A percentile compares a stretch with the other conserved stretches of the same genome.
Evolutionary conservation across 2,329 filamentous ascomycete species (phyloP).

Genomic region (Colletotrichum sp.): DNA sequence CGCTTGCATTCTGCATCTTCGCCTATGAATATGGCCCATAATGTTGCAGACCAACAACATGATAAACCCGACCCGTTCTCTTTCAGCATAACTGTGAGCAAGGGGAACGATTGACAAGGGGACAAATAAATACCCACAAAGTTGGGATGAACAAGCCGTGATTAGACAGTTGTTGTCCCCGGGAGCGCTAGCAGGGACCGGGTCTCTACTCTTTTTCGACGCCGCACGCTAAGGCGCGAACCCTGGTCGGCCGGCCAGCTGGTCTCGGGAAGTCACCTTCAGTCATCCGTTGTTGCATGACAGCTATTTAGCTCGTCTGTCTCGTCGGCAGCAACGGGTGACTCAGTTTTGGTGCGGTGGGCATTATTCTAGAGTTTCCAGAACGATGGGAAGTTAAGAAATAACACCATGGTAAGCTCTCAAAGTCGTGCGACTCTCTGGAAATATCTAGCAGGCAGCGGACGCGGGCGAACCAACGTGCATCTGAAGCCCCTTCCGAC

Average conservation of each 20-base stretch:
- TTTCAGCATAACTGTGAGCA: background rate
- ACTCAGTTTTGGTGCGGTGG: background rate
- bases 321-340: background rate
- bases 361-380: background rate
- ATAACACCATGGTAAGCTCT: background rate
- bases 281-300: background rate
- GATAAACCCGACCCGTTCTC: rapidly evolving
- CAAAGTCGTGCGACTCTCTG: background rate
- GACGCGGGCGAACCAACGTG: background rate
- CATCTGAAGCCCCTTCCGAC: background rate
- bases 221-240: background rate
- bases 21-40: background rate
- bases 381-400: rapidly evolving
- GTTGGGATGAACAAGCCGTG: background rate
- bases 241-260: background rate
- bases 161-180: background rate
- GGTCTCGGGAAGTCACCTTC: background rate
- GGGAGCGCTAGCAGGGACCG: background rate
- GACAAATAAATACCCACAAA: background rate
- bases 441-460: too few relatives aligned
- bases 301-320: background rate
- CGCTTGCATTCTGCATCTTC: background rate
- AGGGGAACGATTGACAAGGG: background rate
- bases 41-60: background rate
- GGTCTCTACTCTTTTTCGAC: background rate